Base-by-base conservation (phyloP, 805 yeast species). In the Aciculoconidium aculeatum region DNA sequence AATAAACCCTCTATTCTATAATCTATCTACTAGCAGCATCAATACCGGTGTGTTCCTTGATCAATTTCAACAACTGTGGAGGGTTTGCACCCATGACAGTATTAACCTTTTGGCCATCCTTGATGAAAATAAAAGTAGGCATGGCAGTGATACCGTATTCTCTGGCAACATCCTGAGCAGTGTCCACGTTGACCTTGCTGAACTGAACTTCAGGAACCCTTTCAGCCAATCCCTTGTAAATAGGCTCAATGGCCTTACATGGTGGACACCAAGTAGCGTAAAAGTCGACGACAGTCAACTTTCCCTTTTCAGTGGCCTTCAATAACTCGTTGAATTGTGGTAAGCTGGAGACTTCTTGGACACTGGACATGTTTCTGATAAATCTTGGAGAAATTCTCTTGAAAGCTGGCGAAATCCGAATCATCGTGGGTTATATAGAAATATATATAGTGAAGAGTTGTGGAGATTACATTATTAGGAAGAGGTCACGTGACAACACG, bases 221-320 rank as follows among this genome's bases (percentile, higher is more conserved):
- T 12, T 68, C 67, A 15, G 68, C 58, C 36, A 64, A 50, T 21
- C 53, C 51, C 25, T 60, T 68, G 25, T 77, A 50, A 12, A 72
- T 51, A 10, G 86, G 86, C 3, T 79, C 65, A 44, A 79, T 68
- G n/a, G 80, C 80, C 43, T 73, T 76, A 45, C 86, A 79, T n/a
- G 86, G 86, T 6, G 80, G 84, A 53, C 86, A 79, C 86, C 86
- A 79, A 7, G 75, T 70, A 17, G 86, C 85, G 52, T 67, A 75
- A 50, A 78, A 79, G 49, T 79, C 85, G 28, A 77, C 70, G 2
- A 78, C 58, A 2, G 78, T 60, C 20, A 72, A 50, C 33, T 70
- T 64, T n/a, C n/a, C n/a, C n/a, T n/a, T n/a, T 19, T 59, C 51
- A 21, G 36, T 32, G 36, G 27, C 20, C 15, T 28, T 22, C 6